phyloP scores from a whole-genome alignment of 176 grass and related monocot species.

The Thinopyrum elongatum region DNA sequence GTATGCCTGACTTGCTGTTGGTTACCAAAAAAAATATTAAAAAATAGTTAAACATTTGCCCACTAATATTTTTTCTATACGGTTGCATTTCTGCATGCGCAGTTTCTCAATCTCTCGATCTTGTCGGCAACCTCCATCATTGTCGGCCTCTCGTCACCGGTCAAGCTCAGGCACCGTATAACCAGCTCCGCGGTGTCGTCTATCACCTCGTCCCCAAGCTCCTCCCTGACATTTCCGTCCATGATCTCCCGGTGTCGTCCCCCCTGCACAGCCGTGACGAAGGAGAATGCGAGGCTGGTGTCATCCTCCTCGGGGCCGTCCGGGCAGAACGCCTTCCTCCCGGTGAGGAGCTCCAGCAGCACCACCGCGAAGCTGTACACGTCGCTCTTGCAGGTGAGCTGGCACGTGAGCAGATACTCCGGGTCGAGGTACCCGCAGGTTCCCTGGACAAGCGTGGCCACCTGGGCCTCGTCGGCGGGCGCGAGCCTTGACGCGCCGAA shows the following conservation, averaged over 20 bases:
- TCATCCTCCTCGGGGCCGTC: constrained; percentile 27
- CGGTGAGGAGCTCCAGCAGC: constrained; percentile 50
- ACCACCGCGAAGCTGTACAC: constrained; percentile 58
- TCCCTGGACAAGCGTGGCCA: constrained; percentile 47
- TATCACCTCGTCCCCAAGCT: constrained; percentile 8
- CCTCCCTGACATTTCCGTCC: constrained; percentile 20
- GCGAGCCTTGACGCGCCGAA: constrained; percentile 44
- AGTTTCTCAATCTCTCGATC: constrained; percentile 23
- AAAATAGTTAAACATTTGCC: too few relatives aligned
- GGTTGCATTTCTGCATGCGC: background rate
- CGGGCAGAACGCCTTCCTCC: constrained; percentile 36
- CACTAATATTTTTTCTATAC: background rate
- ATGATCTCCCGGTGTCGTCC: constrained; percentile 19
- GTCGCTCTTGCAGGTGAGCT: constrained; percentile 48
- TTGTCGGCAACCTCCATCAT: constrained; percentile 47
- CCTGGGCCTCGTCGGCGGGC: constrained; percentile 31
- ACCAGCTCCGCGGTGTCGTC: constrained; percentile 7
- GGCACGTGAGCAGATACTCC: constrained; percentile 44
- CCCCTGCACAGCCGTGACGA: background rate
- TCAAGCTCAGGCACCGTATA: constrained; percentile 34
- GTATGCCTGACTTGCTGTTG: too few relatives aligned
- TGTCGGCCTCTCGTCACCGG: constrained; percentile 33
- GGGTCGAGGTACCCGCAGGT: constrained; percentile 58
- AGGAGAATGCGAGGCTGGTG: constrained; percentile 28
- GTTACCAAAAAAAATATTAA: too few relatives aligned